Evolutionary conservation across 208 protist species (phyloP).

Genomic region (Sergeia podlipaevii): DNA sequence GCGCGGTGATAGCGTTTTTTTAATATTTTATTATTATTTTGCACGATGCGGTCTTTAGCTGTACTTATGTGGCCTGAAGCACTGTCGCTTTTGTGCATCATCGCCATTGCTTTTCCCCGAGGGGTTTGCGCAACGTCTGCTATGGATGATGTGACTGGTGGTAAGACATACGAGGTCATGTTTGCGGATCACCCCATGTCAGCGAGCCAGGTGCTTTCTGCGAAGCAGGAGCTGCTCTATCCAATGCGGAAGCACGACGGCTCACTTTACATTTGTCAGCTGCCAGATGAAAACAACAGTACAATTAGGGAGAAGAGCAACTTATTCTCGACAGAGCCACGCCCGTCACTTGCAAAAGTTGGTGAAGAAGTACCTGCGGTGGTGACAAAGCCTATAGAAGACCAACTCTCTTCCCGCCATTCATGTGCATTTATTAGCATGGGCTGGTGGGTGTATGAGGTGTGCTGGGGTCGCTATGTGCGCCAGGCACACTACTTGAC

Average conservation of each 20-base stretch:
- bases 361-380: not conserved
- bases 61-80: too few relatives aligned
- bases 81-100: too few relatives aligned
- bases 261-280: constrained; percentile 30
- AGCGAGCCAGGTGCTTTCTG: not conserved
- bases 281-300: too few relatives aligned
- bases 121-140: too few relatives aligned
- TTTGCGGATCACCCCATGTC: constrained; percentile 16
- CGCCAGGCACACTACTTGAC: constrained; percentile 30
- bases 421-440: constrained; percentile 8
- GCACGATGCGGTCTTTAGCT: too few relatives aligned
- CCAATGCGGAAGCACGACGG: constrained; percentile 41
- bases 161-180: constrained; percentile 9
- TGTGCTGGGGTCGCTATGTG: constrained; percentile 28
- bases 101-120: too few relatives aligned
- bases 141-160: too few relatives aligned
- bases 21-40: too few relatives aligned
- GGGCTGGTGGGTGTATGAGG: constrained; percentile 34
- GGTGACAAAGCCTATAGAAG: not conserved
- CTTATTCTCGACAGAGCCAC: not conserved
- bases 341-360: not conserved
- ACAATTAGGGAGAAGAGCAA: constrained; percentile 1
- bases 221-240: constrained; percentile 12
- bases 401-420: not conserved
- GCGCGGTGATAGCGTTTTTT: too few relatives aligned